These are phyloP conservation scores for Aureobasidium sp. DNA, from an alignment of 2,329 filamentous ascomycete genomes.

Conservation along the genomic window DNA sequence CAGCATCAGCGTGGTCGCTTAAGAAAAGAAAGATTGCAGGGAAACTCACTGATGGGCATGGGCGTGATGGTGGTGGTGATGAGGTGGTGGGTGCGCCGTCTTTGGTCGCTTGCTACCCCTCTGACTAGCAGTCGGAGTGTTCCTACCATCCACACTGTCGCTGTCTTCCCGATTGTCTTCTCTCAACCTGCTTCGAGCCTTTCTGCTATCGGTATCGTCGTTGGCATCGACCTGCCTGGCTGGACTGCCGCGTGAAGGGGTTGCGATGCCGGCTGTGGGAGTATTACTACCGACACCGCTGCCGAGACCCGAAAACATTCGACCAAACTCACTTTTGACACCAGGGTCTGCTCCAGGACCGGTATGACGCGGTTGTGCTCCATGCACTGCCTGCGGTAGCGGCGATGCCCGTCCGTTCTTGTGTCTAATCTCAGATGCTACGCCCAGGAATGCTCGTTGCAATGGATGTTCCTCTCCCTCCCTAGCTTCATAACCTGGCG, in stretches of 20 bases:
- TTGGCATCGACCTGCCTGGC: conserved; percentile 25
- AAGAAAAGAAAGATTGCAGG: not conserved
- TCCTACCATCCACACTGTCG: conserved; percentile 30
- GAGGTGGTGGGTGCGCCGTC: conserved; percentile 45
- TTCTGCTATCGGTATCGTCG: conserved; percentile 20
- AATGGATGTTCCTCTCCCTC: conserved; percentile 25
- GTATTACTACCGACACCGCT: conserved; percentile 54
- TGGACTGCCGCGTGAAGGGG: conserved; percentile 40
- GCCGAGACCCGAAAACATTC: conserved; percentile 91
- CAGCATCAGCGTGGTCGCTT: conserved; percentile 4
- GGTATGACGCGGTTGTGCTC: conserved; percentile 72
- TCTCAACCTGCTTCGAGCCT: conserved; percentile 1
- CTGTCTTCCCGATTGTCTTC: conserved; percentile 27
- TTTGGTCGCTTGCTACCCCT: conserved; percentile 62
- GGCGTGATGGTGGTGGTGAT: conserved; percentile 40
- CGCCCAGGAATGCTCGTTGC: conserved; percentile 60
- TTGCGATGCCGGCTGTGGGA: conserved; percentile 42
- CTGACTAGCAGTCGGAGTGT: conserved; percentile 32
- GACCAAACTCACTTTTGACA: conserved; percentile 90
- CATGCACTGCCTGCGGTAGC: conserved; percentile 86
- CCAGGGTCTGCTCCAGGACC: conserved; percentile 76
- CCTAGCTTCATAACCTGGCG: conserved; percentile 7
- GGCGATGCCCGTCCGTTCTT: conserved; percentile 80
- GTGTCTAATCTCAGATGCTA: conserved; percentile 67
- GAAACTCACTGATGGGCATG: conserved; percentile 18